Percentiles rank a stretch among this genome's conserved stretches.
These are phyloP conservation scores for Akanthomyces uredinophilus DNA, from an alignment of 2,329 filamentous ascomycete species.

Conservation along the genomic window DNA sequence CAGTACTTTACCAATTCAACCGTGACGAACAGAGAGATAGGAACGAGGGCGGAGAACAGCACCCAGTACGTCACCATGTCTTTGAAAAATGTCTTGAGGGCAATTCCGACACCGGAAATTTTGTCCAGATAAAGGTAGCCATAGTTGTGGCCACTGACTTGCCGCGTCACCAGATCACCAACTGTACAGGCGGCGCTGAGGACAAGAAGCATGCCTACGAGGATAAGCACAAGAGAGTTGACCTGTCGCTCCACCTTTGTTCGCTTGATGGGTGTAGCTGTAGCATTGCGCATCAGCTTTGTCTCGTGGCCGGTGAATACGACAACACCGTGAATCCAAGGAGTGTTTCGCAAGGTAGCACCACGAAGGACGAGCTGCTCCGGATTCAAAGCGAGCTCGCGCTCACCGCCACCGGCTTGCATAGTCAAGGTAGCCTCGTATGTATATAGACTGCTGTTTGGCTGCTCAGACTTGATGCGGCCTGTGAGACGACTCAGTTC, in stretches of 20 bases:
- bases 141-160: constrained; percentile 57
- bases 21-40: constrained; percentile 96
- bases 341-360: constrained; percentile 90
- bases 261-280: constrained; percentile 93
- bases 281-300: constrained; percentile 98
- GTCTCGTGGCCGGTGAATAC: constrained; percentile 94
- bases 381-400: constrained; percentile 81
- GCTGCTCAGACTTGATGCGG: constrained; percentile 87
- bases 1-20: constrained; percentile 98
- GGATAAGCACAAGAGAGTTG: constrained; percentile 86
- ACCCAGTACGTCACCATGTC: constrained; percentile 99
- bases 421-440: constrained; percentile 96
- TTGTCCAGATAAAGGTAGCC: constrained; percentile 65
- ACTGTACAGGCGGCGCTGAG: constrained; percentile 88
- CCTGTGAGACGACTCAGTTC: constrained; percentile 84
- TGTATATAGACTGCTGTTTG: constrained; percentile 96
- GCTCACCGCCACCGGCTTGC: constrained; percentile 84
- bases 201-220: constrained; percentile 75
- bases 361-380: constrained; percentile 91
- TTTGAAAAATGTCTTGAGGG: constrained; percentile 78
- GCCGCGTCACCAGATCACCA: constrained; percentile 78
- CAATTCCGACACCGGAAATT: constrained; percentile 47
- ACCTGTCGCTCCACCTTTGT: constrained; percentile 93
- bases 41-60: constrained; percentile 90
- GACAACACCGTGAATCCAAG: constrained; percentile 93